A percentile compares a stretch with the other conserved stretches of the same genome.
Evolutionary conservation across 2,329 filamentous ascomycete species (phyloP).

Genomic region (Epichloe gansuensis): DNA sequence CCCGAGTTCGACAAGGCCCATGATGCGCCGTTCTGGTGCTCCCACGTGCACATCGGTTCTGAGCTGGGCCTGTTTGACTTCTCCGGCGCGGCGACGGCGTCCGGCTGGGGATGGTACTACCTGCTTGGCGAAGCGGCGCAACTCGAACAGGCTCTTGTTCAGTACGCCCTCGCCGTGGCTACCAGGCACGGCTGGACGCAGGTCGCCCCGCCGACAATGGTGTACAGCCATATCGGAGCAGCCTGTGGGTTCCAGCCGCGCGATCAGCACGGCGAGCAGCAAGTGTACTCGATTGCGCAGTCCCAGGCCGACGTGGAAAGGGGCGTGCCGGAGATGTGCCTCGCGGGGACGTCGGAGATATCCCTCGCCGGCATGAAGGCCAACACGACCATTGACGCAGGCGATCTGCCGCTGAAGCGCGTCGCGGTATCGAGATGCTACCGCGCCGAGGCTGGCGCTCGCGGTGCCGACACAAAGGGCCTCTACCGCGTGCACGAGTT

Average conservation of each 20-base stretch:
- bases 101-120: slow-evolving; percentile 97
- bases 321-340: slow-evolving; percentile 55
- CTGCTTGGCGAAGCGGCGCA: slow-evolving; percentile 81
- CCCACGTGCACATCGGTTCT: slow-evolving; percentile 75
- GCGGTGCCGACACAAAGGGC: slow-evolving; percentile 84
- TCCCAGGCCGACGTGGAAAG: slow-evolving; percentile 45
- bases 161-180: slow-evolving; percentile 68
- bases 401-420: slow-evolving; percentile 60
- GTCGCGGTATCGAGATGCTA: slow-evolving; percentile 88
- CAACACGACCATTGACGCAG: slow-evolving; percentile 50
- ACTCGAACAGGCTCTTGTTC: slow-evolving; percentile 86
- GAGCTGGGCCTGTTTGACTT: slow-evolving; percentile 90
- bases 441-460: slow-evolving; percentile 82
- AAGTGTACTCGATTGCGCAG: slow-evolving; percentile 73
- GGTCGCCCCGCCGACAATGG: slow-evolving; percentile 75
- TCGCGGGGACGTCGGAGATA: slow-evolving; percentile 89
- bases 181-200: slow-evolving; percentile 63
- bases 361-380: slow-evolving; percentile 86
- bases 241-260: slow-evolving; percentile 92
- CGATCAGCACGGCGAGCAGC: slow-evolving; percentile 80
- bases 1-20: slow-evolving; percentile 25
- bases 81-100: slow-evolving; percentile 61
- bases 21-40: slow-evolving; percentile 40
- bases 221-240: slow-evolving; percentile 80
- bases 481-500: slow-evolving; percentile 97